phyloP scores from a whole-genome alignment of 1,139 yeast genomes.

The Candida frijolesensis region DNA sequence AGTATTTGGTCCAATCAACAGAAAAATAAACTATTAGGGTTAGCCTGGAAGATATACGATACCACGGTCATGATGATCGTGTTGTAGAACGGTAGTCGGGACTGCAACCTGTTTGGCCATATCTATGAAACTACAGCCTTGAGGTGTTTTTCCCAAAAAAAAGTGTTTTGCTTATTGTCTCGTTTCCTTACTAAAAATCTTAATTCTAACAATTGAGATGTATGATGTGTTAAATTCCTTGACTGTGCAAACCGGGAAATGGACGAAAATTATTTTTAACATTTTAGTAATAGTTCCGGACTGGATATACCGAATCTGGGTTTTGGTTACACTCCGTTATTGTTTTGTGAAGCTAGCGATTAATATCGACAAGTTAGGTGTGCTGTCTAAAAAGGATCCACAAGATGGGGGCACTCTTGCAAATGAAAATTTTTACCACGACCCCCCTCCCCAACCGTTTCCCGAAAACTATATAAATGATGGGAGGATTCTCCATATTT shows the following conservation, averaged over 20 bases:
- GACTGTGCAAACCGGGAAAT: neutral
- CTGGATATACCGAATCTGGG: neutral
- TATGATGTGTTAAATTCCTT: neutral
- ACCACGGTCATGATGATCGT: too few relatives aligned
- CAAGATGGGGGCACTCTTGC: too few relatives aligned
- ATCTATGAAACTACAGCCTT: neutral
- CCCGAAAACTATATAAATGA: neutral
- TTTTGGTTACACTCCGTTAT: neutral
- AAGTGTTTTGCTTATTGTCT: neutral
- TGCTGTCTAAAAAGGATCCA: neutral
- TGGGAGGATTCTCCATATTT: slow-evolving; percentile 1
- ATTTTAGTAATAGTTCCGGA: neutral
- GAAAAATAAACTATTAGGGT: neutral
- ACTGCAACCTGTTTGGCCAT: neutral
- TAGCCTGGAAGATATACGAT: neutral
- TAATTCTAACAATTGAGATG: neutral
- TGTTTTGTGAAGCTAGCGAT: neutral
- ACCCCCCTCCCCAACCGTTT: neutral
- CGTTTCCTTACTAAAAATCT: neutral
- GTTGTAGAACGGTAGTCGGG: too few relatives aligned
- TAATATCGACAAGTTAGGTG: neutral
- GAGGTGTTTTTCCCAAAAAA: neutral
- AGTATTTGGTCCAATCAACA: too few relatives aligned
- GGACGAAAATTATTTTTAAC: neutral
- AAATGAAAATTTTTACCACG: too few relatives aligned